Evolutionary conservation across 1,284 basidiomycete species (phyloP).

Genomic region (Peniophora sp.): DNA sequence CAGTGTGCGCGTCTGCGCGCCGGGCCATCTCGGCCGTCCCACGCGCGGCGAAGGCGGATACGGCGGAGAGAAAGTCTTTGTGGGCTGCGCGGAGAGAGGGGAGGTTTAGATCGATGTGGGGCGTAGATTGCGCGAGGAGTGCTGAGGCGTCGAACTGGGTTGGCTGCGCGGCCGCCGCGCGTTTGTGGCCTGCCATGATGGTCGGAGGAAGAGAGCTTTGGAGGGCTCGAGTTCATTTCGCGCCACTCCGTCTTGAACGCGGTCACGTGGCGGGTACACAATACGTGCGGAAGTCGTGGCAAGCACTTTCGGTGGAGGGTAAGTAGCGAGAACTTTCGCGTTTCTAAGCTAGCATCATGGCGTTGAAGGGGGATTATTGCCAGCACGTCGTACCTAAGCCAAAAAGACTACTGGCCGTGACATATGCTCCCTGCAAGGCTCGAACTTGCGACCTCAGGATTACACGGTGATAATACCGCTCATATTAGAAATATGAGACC

Average conservation of each 20-base stretch:
- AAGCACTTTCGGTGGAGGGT: too few species aligned
- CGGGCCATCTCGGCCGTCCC: not conserved
- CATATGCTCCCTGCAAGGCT: slow-evolving; percentile 19
- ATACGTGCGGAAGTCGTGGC: too few species aligned
- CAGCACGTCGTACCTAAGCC: too few species aligned
- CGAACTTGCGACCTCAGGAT: slow-evolving; percentile 24
- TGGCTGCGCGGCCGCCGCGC: not conserved
- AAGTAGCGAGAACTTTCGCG: too few species aligned
- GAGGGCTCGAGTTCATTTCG: too few species aligned
- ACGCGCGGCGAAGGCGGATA: not conserved
- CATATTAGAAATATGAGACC: not conserved
- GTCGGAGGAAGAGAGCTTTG: too few species aligned
- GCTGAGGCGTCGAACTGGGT: not conserved
- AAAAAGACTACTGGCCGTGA: too few species aligned
- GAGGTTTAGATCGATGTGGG: not conserved
- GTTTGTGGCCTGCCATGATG: too few species aligned
- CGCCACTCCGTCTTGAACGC: too few species aligned
- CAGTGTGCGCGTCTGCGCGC: not conserved
- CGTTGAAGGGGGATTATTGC: too few species aligned
- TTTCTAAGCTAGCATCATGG: too few species aligned
- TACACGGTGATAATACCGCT: slow-evolving; percentile 1
- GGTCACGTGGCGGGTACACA: too few species aligned
- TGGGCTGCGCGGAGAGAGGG: not conserved
- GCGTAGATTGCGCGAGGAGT: not conserved
- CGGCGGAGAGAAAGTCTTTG: not conserved